Base-by-base conservation (phyloP, 768 basidiomycete species). In the Lactifluus subvellereus region DNA sequence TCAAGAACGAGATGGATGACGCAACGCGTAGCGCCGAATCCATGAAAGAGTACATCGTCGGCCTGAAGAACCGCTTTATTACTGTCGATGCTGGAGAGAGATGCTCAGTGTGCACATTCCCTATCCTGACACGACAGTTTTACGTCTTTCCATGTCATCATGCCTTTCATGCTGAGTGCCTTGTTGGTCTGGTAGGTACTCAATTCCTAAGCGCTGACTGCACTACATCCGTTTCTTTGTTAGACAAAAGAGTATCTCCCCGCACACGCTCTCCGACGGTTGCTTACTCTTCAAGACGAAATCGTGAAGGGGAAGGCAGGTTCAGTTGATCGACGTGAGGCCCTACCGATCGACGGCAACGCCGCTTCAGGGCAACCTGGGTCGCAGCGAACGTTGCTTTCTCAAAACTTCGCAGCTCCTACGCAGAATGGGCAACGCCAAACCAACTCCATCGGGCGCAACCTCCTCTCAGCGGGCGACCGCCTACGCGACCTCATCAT, bases 101-200 rank as follows among this genome's bases (percentile, higher is more conserved):
- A 68, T 98, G 97, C 70, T 87, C 89, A 11, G 81, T 81, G 33
- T 98, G 97, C 74, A 81, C 83, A 8, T 80, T 83, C 65, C 77
- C 85, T 40, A 79, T 99, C 55, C 75, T 98, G 57, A 88, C 85
- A 27, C 79, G 96, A 67, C 96, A 98, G 71, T 98, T 98, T 74
- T 99, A 99, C 74, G 93, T 96, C 52, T 99, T 99, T 76, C 97
- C 97, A 49, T 98, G 97, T 74, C 92, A 94, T 69, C 97, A 99
- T 73, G 84, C 86, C 16, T 98, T 98, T 83, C 97, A 98, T 75
- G 94, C 94, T 6, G 96, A 99, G 72, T 98, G 97, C 76, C 79
- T 98, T 58, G 94, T 99, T 72, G 85, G 88, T 32, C 78, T 97
- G 82, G 97, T 98, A 70, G 71, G 92, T 77, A 10, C 18, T 9